phyloP scores from a whole-genome alignment of 768 basidiomycete species.

The Mrakia frigida region DNA sequence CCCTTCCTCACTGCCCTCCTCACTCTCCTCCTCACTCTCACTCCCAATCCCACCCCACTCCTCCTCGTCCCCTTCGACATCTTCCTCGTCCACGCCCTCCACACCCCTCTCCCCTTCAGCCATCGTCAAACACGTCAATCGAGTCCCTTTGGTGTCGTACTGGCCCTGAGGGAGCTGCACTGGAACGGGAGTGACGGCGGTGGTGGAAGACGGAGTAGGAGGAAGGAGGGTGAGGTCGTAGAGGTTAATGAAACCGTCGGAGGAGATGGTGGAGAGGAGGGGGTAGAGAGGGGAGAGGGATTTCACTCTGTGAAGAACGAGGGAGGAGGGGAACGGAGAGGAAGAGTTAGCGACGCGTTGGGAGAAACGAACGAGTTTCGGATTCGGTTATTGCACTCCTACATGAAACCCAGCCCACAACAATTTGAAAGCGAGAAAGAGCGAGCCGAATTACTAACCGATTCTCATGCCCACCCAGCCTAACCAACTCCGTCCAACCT shows the following conservation, averaged over 20 bases:
- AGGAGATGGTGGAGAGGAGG: constrained; percentile 68
- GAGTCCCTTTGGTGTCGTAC: constrained; percentile 80
- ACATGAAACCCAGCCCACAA: background rate
- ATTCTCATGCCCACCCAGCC: constrained; percentile 75
- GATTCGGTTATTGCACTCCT: background rate
- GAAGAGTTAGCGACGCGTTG: background rate
- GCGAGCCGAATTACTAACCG: constrained; percentile 57
- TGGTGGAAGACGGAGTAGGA: background rate
- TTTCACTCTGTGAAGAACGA: constrained; percentile 37
- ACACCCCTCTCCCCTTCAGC: constrained; percentile 35
- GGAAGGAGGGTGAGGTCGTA: constrained; percentile 39
- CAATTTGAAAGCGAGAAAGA: constrained; percentile 22
- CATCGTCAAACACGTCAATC: constrained; percentile 62
- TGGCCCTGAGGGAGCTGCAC: constrained; percentile 54
- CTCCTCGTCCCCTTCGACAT: constrained; percentile 14
- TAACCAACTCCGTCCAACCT: constrained; percentile 46
- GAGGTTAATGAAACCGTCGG: constrained; percentile 65
- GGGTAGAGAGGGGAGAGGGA: constrained; percentile 37
- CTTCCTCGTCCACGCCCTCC: constrained; percentile 20
- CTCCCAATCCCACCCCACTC: background rate
- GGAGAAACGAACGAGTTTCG: no score
- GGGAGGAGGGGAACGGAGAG: background rate
- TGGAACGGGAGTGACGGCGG: background rate
- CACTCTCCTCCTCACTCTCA: constrained; percentile 1
- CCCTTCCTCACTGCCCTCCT: constrained; percentile 20